Conservation (phyloP, 192 early-diverging fungal genomes). For the Mortierella claussenii region DNA sequence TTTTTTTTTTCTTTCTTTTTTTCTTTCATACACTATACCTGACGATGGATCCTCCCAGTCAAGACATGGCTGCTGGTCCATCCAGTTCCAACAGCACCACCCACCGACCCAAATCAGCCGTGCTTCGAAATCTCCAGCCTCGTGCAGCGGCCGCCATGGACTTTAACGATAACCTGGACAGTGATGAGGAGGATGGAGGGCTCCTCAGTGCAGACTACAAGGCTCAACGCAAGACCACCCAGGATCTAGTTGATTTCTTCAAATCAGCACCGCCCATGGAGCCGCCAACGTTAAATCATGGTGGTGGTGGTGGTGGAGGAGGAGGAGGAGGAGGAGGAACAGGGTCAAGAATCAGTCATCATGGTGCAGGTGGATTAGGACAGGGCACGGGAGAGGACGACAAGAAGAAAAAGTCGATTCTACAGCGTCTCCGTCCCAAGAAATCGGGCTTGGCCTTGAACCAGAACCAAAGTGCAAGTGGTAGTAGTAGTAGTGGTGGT, state of each 20-base stretch:
- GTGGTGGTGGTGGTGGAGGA: not conserved
- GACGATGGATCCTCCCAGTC: too few relatives aligned
- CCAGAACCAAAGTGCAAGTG: not conserved
- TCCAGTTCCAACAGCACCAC: too few relatives aligned
- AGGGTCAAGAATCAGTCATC: not conserved
- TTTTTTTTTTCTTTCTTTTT: too few relatives aligned
- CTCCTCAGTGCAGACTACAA: slow-evolving; percentile 27
- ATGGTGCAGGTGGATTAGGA: too few relatives aligned
- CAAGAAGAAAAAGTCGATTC: slow-evolving; percentile 31
- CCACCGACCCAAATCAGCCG: too few relatives aligned
- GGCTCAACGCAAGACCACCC: slow-evolving; percentile 27
- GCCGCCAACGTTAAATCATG: not conserved
- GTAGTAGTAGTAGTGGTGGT: not conserved
- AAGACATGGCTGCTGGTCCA: too few relatives aligned
- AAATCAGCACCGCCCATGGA: slow-evolving; percentile 21
- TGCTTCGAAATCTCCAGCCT: slow-evolving; percentile 30
- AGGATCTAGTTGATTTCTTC: slow-evolving; percentile 44
- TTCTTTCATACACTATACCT: too few relatives aligned
- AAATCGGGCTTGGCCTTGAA: slow-evolving; percentile 10
- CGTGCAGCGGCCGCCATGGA: slow-evolving; percentile 32
- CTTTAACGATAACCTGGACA: slow-evolving; percentile 28
- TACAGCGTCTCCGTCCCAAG: slow-evolving; percentile 26
- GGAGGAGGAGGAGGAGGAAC: not conserved
- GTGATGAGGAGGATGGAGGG: slow-evolving; percentile 16
- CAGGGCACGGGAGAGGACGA: slow-evolving; percentile 12